These are phyloP conservation scores for Talaromyces pinophilus DNA, from an alignment of 2,329 filamentous ascomycete genomes.

Conservation along the genomic window DNA sequence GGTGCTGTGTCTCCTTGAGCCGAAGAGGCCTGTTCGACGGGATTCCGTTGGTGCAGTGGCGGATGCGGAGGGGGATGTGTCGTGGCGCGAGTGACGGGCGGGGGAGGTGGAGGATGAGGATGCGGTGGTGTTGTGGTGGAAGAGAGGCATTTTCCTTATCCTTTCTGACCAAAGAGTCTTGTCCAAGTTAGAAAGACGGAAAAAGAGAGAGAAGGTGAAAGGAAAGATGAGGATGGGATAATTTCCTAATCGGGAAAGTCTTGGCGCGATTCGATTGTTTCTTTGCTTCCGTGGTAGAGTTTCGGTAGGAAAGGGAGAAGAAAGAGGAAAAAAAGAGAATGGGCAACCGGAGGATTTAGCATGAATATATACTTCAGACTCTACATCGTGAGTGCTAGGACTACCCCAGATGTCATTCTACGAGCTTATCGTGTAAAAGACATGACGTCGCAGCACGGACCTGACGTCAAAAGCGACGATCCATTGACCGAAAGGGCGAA, in stretches of 20 bases:
- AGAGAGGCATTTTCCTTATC: constrained; percentile 18
- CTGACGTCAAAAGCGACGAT: constrained; percentile 21
- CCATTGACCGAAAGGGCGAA: background rate
- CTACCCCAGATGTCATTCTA: background rate
- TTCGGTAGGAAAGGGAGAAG: background rate
- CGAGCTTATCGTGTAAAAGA: background rate
- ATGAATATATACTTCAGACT: background rate
- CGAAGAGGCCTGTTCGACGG: constrained; percentile 14
- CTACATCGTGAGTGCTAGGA: background rate
- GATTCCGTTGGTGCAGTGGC: background rate
- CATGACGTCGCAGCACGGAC: constrained; percentile 20
- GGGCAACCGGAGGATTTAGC: constrained; percentile 1
- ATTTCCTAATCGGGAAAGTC: constrained; percentile 16
- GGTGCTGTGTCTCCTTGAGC: background rate
- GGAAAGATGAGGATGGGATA: background rate
- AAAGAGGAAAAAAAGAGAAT: background rate
- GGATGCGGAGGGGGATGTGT: background rate
- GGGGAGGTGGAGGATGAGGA: background rate
- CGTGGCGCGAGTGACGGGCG: background rate
- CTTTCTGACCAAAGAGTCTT: background rate
- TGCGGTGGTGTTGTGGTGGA: constrained; percentile 4
- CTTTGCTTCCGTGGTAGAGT: background rate
- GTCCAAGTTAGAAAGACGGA: background rate
- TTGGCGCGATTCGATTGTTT: background rate
- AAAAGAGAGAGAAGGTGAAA: background rate